Evolutionary conservation across 1,284 basidiomycete species (phyloP).

Genomic region (Erythrobasidium hasegawianum): DNA sequence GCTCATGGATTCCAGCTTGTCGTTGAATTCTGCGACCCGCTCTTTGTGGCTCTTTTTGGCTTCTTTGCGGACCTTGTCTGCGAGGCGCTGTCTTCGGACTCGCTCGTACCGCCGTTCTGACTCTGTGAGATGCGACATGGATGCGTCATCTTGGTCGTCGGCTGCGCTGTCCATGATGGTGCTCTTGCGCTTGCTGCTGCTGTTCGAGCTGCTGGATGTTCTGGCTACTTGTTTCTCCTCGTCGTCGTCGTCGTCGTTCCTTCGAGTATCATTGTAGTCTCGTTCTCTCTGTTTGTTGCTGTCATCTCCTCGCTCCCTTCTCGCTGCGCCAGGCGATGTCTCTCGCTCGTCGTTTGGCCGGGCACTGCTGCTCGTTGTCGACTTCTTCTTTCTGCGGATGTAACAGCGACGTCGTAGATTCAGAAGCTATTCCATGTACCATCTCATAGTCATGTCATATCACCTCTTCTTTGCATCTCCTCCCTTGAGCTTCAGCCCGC

Average conservation of each 20-base stretch:
- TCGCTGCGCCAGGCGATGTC: slow-evolving; percentile 72
- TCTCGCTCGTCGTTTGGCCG: slow-evolving; percentile 62
- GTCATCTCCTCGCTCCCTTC: background rate
- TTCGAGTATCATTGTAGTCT: background rate
- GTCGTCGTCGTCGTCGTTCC: background rate
- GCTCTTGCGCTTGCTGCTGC: background rate
- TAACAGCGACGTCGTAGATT: background rate
- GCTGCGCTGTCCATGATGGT: slow-evolving; percentile 7
- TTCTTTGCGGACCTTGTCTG: slow-evolving; percentile 71
- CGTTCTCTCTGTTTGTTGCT: background rate
- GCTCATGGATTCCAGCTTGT: slow-evolving; percentile 78
- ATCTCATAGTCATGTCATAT: slow-evolving; percentile 45
- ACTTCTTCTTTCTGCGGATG: slow-evolving; percentile 73
- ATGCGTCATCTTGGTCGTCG: background rate
- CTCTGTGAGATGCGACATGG: slow-evolving; percentile 33
- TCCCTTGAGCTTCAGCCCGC: slow-evolving; percentile 86
- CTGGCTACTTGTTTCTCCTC: background rate
- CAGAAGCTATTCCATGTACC: background rate
- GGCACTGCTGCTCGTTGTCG: slow-evolving; percentile 37
- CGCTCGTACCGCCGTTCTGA: slow-evolving; percentile 38
- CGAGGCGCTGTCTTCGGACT: slow-evolving; percentile 57
- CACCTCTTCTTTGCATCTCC: slow-evolving; percentile 65
- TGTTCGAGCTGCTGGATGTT: background rate
- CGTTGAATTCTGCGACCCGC: slow-evolving; percentile 85
- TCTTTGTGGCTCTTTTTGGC: slow-evolving; percentile 92